These are phyloP conservation scores for Wickerhamomyces chambardii DNA, from an alignment of 805 yeast species.

Conservation along the genomic window DNA sequence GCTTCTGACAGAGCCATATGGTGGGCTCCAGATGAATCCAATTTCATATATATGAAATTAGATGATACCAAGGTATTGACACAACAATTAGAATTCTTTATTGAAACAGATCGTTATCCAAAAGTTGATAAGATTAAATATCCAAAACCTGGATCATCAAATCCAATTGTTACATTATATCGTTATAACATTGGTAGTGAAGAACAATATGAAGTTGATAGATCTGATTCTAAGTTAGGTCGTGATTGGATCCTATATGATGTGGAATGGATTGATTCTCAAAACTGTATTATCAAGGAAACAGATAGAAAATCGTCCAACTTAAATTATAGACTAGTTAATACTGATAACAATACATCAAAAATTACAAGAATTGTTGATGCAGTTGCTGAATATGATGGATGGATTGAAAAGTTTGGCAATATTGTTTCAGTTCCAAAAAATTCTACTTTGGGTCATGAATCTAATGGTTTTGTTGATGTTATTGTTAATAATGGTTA, in stretches of 20 bases:
- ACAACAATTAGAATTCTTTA: conserved; percentile 43
- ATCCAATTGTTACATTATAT: conserved; percentile 44
- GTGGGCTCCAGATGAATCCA: conserved; percentile 64
- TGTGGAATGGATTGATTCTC: conserved; percentile 46
- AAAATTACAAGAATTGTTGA: conserved; percentile 32
- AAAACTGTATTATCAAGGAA: conserved; percentile 44
- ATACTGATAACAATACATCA: conserved; percentile 21
- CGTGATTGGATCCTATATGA: conserved; percentile 51
- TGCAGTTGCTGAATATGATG: conserved; percentile 32
- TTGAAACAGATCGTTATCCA: conserved; percentile 38
- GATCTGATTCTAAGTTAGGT: conserved; percentile 22
- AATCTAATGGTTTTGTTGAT: conserved; percentile 52
- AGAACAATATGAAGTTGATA: conserved; percentile 6
- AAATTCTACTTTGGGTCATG: conserved; percentile 18
- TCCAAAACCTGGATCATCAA: conserved; percentile 64
- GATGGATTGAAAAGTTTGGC: conserved; percentile 50
- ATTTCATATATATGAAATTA: conserved; percentile 42
- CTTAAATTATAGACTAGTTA: conserved; percentile 39
- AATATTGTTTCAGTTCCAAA: conserved; percentile 30
- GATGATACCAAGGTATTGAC: conserved; percentile 53
- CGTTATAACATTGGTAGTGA: conserved; percentile 28
- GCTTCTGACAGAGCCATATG: conserved; percentile 51
- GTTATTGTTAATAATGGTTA: conserved; percentile 42
- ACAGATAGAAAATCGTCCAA: conserved; percentile 54
- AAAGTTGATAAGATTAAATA: conserved; percentile 38